Evolutionary conservation across 139 green algal species (phyloP), one percentile per base, ranked within the genome.

Genomic region (Monoraphidium neglectum): DNA sequence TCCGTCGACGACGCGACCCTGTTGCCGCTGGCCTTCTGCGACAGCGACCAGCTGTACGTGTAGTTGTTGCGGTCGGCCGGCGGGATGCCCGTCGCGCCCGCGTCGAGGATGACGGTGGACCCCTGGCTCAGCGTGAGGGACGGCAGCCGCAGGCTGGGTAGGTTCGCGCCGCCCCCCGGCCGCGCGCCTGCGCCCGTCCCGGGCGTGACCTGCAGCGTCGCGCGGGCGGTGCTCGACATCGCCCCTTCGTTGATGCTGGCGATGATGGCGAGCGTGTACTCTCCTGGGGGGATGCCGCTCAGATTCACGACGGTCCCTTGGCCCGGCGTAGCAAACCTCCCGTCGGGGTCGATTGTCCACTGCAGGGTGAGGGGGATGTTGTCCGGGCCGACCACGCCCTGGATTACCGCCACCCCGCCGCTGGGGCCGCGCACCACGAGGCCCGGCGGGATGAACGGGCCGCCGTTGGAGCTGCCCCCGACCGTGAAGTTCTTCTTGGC

Each of bases 101-200:
- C 43, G 43, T 51, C 43, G 8, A 51, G 43, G 43, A 51, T 51
- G 43, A 51, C 43, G 8, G 43, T 51, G 8, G 43, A 8, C 8
- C 43, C 43, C 8, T 8, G 12, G 21, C 23, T 33, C 15, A 79
- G 36, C n/a, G 73, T 79, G 2, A 79, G 64, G 10, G 73, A 79
- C 49, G 73, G 73, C 63, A 79, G 73, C 35, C 73, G 73, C 63
- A 73, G 37, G n/a, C n/a, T n/a, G n/a, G n/a, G n/a, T n/a, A 30
- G 12, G 72, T 40, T 60, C 37, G 54, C 4, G 21, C 24, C 21
- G 54, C 21, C 54, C 54, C 12, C 54, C 12, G 12, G 12, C 12
- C 24, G 12, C 12, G 54, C 54, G 54, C 12, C 12, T 4, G 54
- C 54, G 54, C 57, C 57, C 10, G 57, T 5, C 57, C 13, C 51